Base-by-base conservation (phyloP, 1,139 yeast species). In the Meyerozyma smithsonii region DNA sequence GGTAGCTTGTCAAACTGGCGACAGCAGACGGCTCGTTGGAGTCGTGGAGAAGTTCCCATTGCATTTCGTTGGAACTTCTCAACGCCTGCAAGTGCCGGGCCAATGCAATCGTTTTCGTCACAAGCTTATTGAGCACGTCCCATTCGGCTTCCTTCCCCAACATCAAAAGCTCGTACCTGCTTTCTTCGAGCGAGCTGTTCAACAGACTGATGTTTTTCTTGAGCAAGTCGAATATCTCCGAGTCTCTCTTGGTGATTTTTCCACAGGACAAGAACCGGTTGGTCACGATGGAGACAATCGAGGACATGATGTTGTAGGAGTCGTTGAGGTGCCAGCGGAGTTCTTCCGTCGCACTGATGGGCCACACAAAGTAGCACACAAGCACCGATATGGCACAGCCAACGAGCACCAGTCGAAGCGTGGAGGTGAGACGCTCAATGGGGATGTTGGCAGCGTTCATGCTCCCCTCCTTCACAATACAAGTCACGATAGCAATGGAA, bases 401-500 rank as follows among this genome's bases (percentile, higher is more conserved):
- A 1, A 74, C 59, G 12, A 69, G 58, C 12, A 84, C 88, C 46
- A 86, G 81, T 42, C 64, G 54, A 37, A 83, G 74, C 10, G 82
- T 74, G 30, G 83, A 76, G 26, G 64, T 46, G 25, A 86, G 64
- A 48, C 84, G 70, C 21, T 63, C 64, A 43, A 80, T 55, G 0
- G 90, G 85, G n/a, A 85, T 68, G 12, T 58, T 58, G 8, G 82
- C 81, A 0, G 79, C 71, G 51, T 84, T 84, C 36, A 76, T 62
- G 36, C 84, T 75, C 10, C 90, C 92, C 53, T 86, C 95, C 51
- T 83, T 81, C n/a, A 85, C 77, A 34, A 86, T 71, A 46, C 87
- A 81, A 0, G 89, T 74, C 10, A 85, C 81, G 35, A 85, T 64
- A 8, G 85, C 75, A 40, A 86, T 84, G 14, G 86, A 79, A 0